Conservation (phyloP, 202 grass and related monocot species). For the Setaria viridis region DNA sequence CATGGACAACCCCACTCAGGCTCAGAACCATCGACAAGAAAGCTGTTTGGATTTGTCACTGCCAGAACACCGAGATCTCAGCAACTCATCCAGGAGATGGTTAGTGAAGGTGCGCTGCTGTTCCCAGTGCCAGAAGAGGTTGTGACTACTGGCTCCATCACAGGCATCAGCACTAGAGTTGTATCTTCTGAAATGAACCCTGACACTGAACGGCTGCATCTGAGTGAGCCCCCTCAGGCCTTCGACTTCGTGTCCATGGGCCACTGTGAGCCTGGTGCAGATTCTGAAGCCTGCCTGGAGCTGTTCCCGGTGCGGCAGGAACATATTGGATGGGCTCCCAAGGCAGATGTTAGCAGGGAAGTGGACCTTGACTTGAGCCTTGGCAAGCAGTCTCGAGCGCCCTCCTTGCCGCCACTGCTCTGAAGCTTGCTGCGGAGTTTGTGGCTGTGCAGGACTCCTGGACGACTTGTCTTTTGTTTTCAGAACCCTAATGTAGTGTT, state of each 20-base stretch:
- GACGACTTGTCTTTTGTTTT: not conserved
- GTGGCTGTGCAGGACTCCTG: not conserved
- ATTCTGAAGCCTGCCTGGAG: constrained; percentile 54
- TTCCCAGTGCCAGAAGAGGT: constrained; percentile 34
- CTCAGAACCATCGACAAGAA: not conserved
- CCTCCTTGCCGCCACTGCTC: not conserved
- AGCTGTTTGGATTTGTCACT: constrained; percentile 44
- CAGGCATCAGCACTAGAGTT: not conserved
- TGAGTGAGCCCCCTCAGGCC: not conserved
- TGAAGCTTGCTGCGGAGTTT: not conserved
- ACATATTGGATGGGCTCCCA: constrained; percentile 43
- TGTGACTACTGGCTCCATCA: not conserved
- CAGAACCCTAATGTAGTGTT: not conserved
- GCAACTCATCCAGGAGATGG: constrained; percentile 53
- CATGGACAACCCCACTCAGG: not conserved
- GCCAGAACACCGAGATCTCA: constrained; percentile 26
- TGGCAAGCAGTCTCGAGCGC: not conserved
- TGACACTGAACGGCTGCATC: not conserved
- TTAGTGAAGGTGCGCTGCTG: constrained; percentile 46
- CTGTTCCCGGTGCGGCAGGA: constrained; percentile 62
- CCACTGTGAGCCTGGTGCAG: not conserved
- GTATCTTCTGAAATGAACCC: not conserved
- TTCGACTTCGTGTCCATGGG: constrained; percentile 33
- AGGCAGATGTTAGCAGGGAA: constrained; percentile 12
- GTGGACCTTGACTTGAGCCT: constrained; percentile 62